These are phyloP conservation scores for Choanephora cucurbitarum DNA, from an alignment of 371 early-diverging fungal genomes.

Conservation along the genomic window DNA sequence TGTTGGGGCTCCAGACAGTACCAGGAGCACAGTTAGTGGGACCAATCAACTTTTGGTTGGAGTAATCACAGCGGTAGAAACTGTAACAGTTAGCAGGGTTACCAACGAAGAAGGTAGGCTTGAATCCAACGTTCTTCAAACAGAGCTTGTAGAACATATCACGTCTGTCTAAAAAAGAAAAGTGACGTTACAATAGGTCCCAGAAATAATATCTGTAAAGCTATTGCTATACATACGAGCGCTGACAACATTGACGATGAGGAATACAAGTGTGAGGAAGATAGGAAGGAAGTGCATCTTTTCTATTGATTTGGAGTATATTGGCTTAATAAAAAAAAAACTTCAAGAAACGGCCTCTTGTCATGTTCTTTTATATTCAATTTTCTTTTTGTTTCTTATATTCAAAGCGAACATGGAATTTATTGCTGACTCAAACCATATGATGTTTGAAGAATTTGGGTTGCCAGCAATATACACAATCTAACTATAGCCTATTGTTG, in stretches of 20 bases:
- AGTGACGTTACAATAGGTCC: too few species aligned
- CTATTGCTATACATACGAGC: not conserved
- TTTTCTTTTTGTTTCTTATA: too few species aligned
- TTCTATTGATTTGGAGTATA: too few species aligned
- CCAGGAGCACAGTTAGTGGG: not conserved
- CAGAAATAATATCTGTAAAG: too few species aligned
- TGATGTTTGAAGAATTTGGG: too few species aligned
- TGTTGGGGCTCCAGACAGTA: not conserved
- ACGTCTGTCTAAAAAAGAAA: not conserved
- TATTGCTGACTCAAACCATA: too few species aligned
- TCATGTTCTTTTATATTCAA: too few species aligned
- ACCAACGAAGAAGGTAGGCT: not conserved
- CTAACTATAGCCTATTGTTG: too few species aligned
- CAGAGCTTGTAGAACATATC: slow-evolving; percentile 1
- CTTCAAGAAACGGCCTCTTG: too few species aligned
- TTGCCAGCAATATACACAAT: too few species aligned
- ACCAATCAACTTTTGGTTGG: not conserved
- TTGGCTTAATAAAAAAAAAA: too few species aligned
- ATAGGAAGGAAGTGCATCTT: not conserved
- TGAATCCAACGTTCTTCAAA: not conserved
- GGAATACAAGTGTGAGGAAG: not conserved
- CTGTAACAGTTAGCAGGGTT: not conserved
- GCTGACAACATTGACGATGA: not conserved
- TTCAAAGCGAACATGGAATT: too few species aligned
- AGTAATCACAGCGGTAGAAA: not conserved